Conservation (phyloP, 257 asterid genomes). For the Linderniella brevidens region DNA sequence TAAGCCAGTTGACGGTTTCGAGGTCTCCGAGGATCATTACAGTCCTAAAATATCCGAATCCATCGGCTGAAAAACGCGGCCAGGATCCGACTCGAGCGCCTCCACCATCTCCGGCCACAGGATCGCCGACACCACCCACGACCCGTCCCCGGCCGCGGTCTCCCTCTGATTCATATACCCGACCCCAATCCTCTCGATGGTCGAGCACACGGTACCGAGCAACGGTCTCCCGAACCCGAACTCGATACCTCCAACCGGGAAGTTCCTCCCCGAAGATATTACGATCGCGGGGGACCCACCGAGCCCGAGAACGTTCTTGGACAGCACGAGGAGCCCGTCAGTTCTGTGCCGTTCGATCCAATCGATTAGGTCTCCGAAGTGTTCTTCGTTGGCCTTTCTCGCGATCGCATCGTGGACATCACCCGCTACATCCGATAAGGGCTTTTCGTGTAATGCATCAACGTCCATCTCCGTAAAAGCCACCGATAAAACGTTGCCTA, state of each 20-base stretch:
- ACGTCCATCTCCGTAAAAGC: slow-evolving; percentile 21
- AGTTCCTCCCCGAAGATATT: slow-evolving; percentile 36
- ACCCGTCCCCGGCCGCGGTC: slow-evolving; percentile 27
- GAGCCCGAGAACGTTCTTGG: slow-evolving; percentile 30
- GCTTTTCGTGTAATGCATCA: slow-evolving; percentile 13
- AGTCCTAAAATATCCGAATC: slow-evolving; percentile 16
- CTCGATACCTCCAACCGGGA: slow-evolving; percentile 42
- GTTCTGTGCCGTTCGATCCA: slow-evolving; percentile 56
- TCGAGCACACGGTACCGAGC: slow-evolving; percentile 33
- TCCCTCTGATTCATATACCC: slow-evolving; percentile 48
- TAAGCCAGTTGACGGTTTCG: too few relatives aligned
- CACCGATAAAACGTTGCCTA: slow-evolving; percentile 34
- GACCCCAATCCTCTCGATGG: slow-evolving; percentile 40
- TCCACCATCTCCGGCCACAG: slow-evolving; percentile 46
- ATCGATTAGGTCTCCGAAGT: slow-evolving; percentile 39
- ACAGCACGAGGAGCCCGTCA: slow-evolving; percentile 34
- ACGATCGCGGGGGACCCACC: slow-evolving; percentile 32
- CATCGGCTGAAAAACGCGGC: slow-evolving; percentile 29
- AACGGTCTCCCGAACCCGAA: slow-evolving; percentile 49
- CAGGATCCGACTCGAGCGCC: slow-evolving; percentile 37
- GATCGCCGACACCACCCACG: slow-evolving; percentile 43
- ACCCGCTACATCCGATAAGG: slow-evolving; percentile 19
- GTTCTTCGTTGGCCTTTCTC: slow-evolving; percentile 21
- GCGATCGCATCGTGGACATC: slow-evolving; percentile 20
- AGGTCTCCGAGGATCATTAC: too few relatives aligned